Base-by-base conservation (phyloP, 2,329 filamentous ascomycete genomes). In the Teratosphaeria destructans region DNA sequence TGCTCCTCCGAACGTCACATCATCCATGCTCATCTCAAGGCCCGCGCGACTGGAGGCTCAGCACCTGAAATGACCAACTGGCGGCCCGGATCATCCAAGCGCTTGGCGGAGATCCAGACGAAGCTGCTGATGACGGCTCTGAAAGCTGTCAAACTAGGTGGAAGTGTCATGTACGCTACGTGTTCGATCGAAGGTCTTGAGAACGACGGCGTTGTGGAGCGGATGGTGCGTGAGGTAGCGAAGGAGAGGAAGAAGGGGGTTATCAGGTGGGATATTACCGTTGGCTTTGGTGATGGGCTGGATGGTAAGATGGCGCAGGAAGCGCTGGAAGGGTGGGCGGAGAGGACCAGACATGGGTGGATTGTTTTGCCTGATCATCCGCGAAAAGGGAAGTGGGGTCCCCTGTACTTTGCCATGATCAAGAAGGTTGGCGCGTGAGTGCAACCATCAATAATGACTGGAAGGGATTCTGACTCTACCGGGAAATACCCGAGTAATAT, bases 1-100 rank as follows among this genome's bases (percentile, higher is more conserved):
- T 76, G 75, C 60, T 76, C 73, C 4, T 74, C 72, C 35, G 74
- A 76, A 61, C 67, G 75, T 14, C 74, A 77, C 56, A 69, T 76
- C 34, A 68, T 77, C 29, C 73, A 74, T 55, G 70, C 71, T 10
- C 70, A 72, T 43, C 62, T 62, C 19, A 70, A 68, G 54, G 73
- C 72, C 2, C 64, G 60, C 35, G 64, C 65, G 5, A 62, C 65
- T 55, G 71, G 72, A n/a, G 62, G 67, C 29, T 34, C 66, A 1
- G 69, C 71, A 1, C 69, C 73, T 12, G 74, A 75, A 63, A 73
- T 75, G 70, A 63, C 66, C 3, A 71, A 67, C 29, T 75, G 75
- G 74, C 67, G 73, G 2, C 65, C 71, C 3, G 70, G 68, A 0
- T 69, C 71, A 14, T 72, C 72, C 19, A 73, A 72, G 64, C 70